Base-by-base conservation (phyloP, 805 yeast genomes). In the Metschnikowia henanensis region DNA sequence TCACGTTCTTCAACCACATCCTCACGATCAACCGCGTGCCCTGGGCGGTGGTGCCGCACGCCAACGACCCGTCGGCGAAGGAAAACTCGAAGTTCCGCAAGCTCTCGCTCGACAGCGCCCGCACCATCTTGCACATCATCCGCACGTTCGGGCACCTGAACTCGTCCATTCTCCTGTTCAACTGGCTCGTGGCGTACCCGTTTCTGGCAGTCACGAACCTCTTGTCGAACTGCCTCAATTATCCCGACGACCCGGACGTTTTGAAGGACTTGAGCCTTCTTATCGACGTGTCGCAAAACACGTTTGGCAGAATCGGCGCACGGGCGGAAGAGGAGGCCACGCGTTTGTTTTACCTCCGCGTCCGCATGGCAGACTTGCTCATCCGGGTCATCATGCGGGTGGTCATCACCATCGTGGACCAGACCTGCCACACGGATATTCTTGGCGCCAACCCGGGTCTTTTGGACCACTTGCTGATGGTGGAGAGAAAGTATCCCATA, bases 21-120 rank as follows among this genome's bases (percentile, higher is more conserved):
- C 60, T 68, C 69, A 56, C 63, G 18, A 57, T 69, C 37, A 70
- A 70, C 49, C 45, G 72, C 21, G 52, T 67, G 16, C 69, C 71
- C 1, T 57, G 58, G 37, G 51, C 57, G 21, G 47, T 62, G 3
- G 40, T 43, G 5, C 57, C 57, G 15, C 61, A 56, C 30, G 52
- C 50, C 7, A 23, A 43, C 21, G 56, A 52, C 34, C 42, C 46
- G n/a, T 45, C 49, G 6, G 43, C 49, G 2, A 31, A 28, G 9
- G 54, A 55, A 16, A 46, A 51, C 23, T 30, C 47, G 1, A 52
- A 50, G 28, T 67, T 64, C 49, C 49, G 72, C 22, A 56, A 59
- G 30, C 41, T 67, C 19, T 60, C 67, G 3, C 46, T 65, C 28
- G 61, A 66, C 34, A 58, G 72, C 22, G 69, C 75, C 5, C 53